phyloP scores from a whole-genome alignment of 441 rosid species.

The Flueggea neowawraea region DNA sequence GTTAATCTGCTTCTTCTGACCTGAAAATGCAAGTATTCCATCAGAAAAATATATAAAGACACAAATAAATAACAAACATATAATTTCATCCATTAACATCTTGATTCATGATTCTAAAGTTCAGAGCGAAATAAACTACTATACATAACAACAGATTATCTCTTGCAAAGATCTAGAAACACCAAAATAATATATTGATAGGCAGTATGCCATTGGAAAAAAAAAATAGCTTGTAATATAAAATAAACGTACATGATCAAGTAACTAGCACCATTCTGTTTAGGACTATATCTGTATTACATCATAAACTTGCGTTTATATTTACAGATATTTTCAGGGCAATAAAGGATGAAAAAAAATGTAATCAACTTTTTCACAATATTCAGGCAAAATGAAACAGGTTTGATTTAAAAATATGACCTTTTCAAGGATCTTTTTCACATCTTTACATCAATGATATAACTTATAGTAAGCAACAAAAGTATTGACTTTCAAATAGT shows the following conservation, averaged over 20 bases:
- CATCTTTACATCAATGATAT: too few species aligned
- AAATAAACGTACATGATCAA: not conserved
- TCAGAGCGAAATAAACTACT: too few species aligned
- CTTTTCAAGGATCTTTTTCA: too few species aligned
- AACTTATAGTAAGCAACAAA: too few species aligned
- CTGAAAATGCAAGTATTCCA: constrained; percentile 38
- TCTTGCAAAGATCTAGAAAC: not conserved
- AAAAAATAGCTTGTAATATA: not conserved
- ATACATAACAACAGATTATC: too few species aligned
- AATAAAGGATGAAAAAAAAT: not conserved
- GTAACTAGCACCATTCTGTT: not conserved
- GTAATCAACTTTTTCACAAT: not conserved
- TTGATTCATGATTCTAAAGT: too few species aligned
- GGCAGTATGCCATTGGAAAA: not conserved
- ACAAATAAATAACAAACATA: not conserved
- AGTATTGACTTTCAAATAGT: too few species aligned
- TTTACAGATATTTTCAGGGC: not conserved
- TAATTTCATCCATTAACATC: not conserved
- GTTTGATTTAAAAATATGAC: too few species aligned
- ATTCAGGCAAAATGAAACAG: not conserved
- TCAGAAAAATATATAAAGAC: constrained; percentile 8
- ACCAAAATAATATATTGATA: not conserved
- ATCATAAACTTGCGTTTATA: not conserved
- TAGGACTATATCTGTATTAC: too few species aligned
- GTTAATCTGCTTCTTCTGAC: constrained; percentile 45